Evolutionary conservation across 805 yeast genomes (phyloP), one percentile per base, ranked within the genome.

Genomic region (Kregervanrija fluxuum): DNA sequence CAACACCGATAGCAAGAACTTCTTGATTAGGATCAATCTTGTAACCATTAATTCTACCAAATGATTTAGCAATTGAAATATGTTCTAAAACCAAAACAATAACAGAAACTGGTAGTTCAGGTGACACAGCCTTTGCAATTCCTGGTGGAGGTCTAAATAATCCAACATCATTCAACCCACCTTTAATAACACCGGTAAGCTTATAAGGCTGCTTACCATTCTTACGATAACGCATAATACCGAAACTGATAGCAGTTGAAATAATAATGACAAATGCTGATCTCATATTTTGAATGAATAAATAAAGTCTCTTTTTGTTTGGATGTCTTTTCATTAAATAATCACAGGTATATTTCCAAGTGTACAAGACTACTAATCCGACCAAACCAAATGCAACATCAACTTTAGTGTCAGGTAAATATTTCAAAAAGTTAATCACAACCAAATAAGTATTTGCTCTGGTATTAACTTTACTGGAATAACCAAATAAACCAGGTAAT

Each of bases 21-120:
- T 90, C 97, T 71, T 90, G 97, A 66, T 90, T 91, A 40, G 97
- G 96, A 48, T 82, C 77, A 55, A 90, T 82, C 56, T 86, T 87
- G 67, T 90, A 90, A 61, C 87, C 95, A 60, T 90, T 89, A 53
- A 89, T 69, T 66, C 97, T 77, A 45, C 96, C 97, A 59, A 90
- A 90, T 1, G 96, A 87, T 65, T 89, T 90, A 42, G 97, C 73
- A 54, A 90, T 90, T 42, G 97, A 89, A 60, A 90, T 90, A 63
- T 90, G 97, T 64, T 90, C 97, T 54, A 90, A 72, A 51, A 90
- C 74, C 55, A 90, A 72, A 48, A 90, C 80, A 54, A 90, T 83
- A 15, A 82, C 75, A 12, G 96, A 83, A 39, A 90, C 91, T 8
- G 97, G 97, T 41, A 90, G 67, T 56, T 89, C 91, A 3, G 82